phyloP scores from a whole-genome alignment of 1,284 basidiomycete genomes.

The Xerocomus tenax region DNA sequence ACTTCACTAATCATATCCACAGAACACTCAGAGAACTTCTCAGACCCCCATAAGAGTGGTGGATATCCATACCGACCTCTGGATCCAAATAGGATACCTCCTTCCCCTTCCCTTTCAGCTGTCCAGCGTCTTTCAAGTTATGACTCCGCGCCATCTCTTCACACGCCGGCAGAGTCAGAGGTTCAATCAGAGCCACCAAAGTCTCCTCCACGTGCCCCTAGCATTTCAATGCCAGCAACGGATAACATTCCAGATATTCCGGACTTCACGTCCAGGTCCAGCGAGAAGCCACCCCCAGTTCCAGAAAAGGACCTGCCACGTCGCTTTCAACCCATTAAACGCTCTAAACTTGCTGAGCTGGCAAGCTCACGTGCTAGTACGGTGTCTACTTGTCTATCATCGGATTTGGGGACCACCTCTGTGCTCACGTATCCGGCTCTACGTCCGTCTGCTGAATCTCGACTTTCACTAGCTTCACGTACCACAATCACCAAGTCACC shows the following conservation, averaged over 20 bases:
- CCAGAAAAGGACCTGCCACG: conserved; percentile 22
- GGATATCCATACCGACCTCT: conserved; percentile 20
- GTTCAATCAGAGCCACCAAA: conserved; percentile 18
- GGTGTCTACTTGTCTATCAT: conserved; percentile 37
- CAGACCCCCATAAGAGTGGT: conserved; percentile 1
- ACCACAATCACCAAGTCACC: conserved; percentile 14
- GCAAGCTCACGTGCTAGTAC: conserved; percentile 51
- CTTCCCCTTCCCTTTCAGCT: conserved; percentile 63
- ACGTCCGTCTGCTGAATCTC: conserved; percentile 53
- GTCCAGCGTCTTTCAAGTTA: conserved; percentile 57
- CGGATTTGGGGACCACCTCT: conserved; percentile 41
- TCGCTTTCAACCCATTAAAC: conserved; percentile 28
- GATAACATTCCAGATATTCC: conserved; percentile 52
- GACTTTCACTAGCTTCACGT: conserved; percentile 33
- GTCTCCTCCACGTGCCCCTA: conserved; percentile 34
- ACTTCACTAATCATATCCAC: conserved; percentile 5
- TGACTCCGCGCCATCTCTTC: conserved; percentile 46
- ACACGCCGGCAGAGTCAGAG: conserved; percentile 39
- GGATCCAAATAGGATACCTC: conserved; percentile 56
- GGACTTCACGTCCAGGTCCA: conserved; percentile 45
- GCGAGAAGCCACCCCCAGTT: conserved; percentile 23
- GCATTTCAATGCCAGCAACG: conserved; percentile 37
- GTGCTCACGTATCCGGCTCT: conserved; percentile 59
- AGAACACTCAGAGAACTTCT: conserved; percentile 21
- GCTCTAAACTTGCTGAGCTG: conserved; percentile 55